Evolutionary conservation across 2,329 filamentous ascomycete species (phyloP), one percentile per base, ranked within the genome.

Genomic region (Colletotrichum godetiae): DNA sequence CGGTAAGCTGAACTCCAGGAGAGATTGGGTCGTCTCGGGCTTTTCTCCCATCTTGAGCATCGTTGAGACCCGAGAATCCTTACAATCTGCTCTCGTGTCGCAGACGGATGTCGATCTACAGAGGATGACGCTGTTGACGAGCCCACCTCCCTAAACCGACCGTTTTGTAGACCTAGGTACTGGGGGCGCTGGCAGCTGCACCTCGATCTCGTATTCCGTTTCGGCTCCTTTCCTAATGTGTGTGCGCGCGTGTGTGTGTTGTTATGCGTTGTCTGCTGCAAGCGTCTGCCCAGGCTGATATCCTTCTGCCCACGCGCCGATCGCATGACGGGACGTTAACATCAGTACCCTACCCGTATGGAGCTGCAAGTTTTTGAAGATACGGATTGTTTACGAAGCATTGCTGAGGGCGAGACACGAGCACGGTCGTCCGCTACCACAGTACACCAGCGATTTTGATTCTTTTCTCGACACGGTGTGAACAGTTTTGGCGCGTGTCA

Each of bases 151-250:
- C 42, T 33, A n/a, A n/a, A 63, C 24, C 46, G 13, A 63, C 61
- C 13, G 24, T 24, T 63, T 27, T 63, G 67, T 12, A 63, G 60
- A 27, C 29, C 4, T 72, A 29, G 27, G 27, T 5, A 19, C 37
- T 42, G 37, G 35, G 37, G 37, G 37, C 37, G 68, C 68, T 57
- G 57, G 42, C 19, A n/a, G 42, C 42, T 49, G 42, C 42, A 49
- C 42, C 68, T 72, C 64, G 68, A 49, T 22, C 68, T 72, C 68
- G 68, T 72, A 72, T 72, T 67, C 55, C 19, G 46, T 29, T 60
- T 42, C 31, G 56, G 29, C 5, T 55, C 65, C 27, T 56, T 19
- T 22, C 62, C 11, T 62, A 29, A 24, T 24, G 24, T 27, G 8
- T n/a, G 49, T n/a, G 42, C 49, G 58, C 15, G 42, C 8, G 60